Evolutionary conservation across 2,329 filamentous ascomycete species (phyloP), one percentile per base, ranked within the genome.

Genomic region (Apiospora marii): DNA sequence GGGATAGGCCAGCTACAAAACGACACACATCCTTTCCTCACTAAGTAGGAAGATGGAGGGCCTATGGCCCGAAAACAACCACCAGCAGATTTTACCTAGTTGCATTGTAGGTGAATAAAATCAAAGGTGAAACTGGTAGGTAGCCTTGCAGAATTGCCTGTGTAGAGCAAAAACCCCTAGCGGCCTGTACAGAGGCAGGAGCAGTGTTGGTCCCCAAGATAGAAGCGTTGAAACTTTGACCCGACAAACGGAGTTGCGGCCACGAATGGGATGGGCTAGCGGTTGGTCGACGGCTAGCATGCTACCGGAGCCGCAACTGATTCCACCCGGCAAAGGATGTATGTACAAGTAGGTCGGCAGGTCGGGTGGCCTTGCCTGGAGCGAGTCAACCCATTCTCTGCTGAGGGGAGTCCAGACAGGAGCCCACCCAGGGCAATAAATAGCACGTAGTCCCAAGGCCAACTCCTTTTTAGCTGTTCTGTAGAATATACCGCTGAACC

Each of bases 351-450:
- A 30, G 27, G 30, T 19, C 1, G 27, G 44, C 16, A 58, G 51
- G 51, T 34, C 51, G 51, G 51, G 14, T 58, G 51, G 51, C 53
- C 53, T 37, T 61, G 51, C 14, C 27, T 22, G 22, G 10, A 19
- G 27, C 14, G 27, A 58, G 27, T 58, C 27, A 58, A 58, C 27
- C 51, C 27, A 58, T 19, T 34, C 14, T 61, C 16, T 61, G 53
- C 16, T 34, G 16, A 16, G 51, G 27, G 12, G 13, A 7, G 14
- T n/a, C 16, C 22, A 64, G 53, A 41, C 19, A 41, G 41, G 34
- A 64, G 34, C 58, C 58, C 30, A 64, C 34, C 53, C 16, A 61
- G 30, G 30, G 30, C 30, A 61, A 61, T 61, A 61, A 61, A 61
- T 37, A 61, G 49, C 49, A 24, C 24, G 24, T 53, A 53, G 49